phyloP scores from a whole-genome alignment of 257 asterid species.

The Przewalskia tangutica region DNA sequence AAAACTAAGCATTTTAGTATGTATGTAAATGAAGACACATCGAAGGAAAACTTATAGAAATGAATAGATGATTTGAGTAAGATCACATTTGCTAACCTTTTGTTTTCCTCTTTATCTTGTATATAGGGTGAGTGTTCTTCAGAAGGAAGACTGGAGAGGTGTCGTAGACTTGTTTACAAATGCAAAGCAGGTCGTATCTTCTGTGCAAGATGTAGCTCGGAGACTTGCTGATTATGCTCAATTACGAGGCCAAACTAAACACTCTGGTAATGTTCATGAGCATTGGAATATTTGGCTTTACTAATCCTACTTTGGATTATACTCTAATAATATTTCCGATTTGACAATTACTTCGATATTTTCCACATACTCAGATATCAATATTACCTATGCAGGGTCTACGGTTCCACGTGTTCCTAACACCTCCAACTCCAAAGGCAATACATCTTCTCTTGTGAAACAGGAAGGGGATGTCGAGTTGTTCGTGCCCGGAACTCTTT shows the following conservation, averaged over 20 bases:
- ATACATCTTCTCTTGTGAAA: constrained; percentile 12
- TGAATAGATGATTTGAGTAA: not conserved
- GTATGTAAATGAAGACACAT: not conserved
- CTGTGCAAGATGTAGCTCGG: constrained; percentile 80
- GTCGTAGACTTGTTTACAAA: constrained; percentile 64
- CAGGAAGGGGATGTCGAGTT: constrained; percentile 27
- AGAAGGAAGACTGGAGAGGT: constrained; percentile 87
- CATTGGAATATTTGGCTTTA: not conserved
- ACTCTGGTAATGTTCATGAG: constrained; percentile 30
- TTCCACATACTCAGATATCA: not conserved
- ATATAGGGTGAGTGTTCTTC: constrained; percentile 55
- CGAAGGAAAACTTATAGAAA: not conserved
- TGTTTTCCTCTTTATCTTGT: constrained; percentile 1
- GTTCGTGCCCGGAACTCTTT: constrained; percentile 68
- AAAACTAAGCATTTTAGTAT: not conserved
- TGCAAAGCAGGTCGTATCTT: constrained; percentile 79
- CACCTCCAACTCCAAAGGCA: constrained; percentile 17
- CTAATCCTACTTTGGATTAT: not conserved
- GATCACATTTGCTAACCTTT: constrained; percentile 18
- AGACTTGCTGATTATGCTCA: constrained; percentile 77
- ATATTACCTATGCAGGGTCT: not conserved
- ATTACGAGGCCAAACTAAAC: constrained; percentile 38
- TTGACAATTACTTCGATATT: not conserved
- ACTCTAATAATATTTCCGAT: not conserved
- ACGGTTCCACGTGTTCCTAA: constrained; percentile 7